Base-by-base conservation (phyloP, 2,329 filamentous ascomycete species). In the Cladophialophora immunda region DNA sequence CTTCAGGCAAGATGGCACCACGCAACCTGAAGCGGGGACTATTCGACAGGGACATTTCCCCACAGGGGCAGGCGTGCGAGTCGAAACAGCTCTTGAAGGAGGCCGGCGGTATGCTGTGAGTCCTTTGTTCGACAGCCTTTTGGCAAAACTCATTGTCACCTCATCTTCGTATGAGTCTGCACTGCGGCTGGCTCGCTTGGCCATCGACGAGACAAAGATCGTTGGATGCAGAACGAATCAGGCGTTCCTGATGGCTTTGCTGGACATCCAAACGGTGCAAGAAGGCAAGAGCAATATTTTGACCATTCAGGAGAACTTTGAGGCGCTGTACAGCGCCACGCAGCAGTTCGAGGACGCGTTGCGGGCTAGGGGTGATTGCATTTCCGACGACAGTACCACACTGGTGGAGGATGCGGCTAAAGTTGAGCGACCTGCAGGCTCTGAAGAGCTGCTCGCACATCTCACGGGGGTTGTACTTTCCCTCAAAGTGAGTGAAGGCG, bases 61-160 rank as follows among this genome's bases (percentile, higher is more conserved):
- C 0, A 78, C 77, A 1, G 87, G 87, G 2, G 84, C 87, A 67
- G 87, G 87, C 0, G 78, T 87, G 13, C 77, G 86, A 30, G 78
- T 88, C 4, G 86, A 88, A 66, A 87, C 85, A 0, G 81, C 85
- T 68, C 75, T 88, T 2, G 76, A 81, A 38, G 74, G 67, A 64
- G 64, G 64, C 56, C 64, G 77, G 2, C 73, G 78, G 0, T 75
- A 81, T 1, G 73, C 85, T 5, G 79, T 88, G 0, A 82, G 82
- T 1, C 78, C 84, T 1, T 83, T 87, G 34, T 88, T 87, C 68
- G 86, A 89, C 74, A 86, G 83, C 64, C 78, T 89, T 0, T 73
- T 89, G 2, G 85, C 85, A 4, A 89, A 89, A 68, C 77, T 89
- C 62, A 84, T 88, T 36, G 76, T 88, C 61, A 87, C 84, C 1